These are phyloP conservation scores for Nakataea oryzae DNA, from an alignment of 2,329 filamentous ascomycete genomes.

Conservation along the genomic window DNA sequence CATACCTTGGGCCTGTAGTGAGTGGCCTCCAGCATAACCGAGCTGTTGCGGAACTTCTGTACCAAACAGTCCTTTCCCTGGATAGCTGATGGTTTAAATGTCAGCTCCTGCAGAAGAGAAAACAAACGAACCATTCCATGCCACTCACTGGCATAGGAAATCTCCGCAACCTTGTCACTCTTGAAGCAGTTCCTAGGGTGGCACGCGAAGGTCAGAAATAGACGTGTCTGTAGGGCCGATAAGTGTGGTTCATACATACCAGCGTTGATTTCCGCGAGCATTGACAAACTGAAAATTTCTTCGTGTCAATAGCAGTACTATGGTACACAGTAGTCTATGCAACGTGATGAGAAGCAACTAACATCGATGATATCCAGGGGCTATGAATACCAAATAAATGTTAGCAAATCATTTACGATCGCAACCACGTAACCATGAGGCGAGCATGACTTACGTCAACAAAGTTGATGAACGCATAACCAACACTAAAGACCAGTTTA, in stretches of 20 bases:
- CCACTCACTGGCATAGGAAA: conserved; percentile 85
- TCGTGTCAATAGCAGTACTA: conserved; percentile 9
- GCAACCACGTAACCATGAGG: not conserved
- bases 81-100: conserved; percentile 48
- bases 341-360: conserved; percentile 17
- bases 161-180: conserved; percentile 75
- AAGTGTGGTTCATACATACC: conserved; percentile 31
- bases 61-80: conserved; percentile 87
- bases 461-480: conserved; percentile 97
- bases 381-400: conserved; percentile 23
- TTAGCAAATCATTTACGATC: conserved; percentile 21
- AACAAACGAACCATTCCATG: not conserved
- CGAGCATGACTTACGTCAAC: conserved; percentile 48
- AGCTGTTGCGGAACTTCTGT: conserved; percentile 93
- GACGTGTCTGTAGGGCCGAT: not conserved
- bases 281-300: conserved; percentile 53
- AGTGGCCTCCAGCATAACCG: conserved; percentile 79
- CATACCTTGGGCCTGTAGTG: conserved; percentile 75
- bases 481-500: conserved; percentile 54
- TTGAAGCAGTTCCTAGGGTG: conserved; percentile 62
- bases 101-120: not conserved
- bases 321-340: not conserved
- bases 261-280: conserved; percentile 59
- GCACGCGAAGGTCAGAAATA: not conserved
- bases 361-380: conserved; percentile 65